A percentile compares a stretch with the other conserved stretches of the same genome.
These are phyloP conservation scores for Kentomonas sorsogonicus DNA, from an alignment of 208 protist species.

Conservation along the genomic window DNA sequence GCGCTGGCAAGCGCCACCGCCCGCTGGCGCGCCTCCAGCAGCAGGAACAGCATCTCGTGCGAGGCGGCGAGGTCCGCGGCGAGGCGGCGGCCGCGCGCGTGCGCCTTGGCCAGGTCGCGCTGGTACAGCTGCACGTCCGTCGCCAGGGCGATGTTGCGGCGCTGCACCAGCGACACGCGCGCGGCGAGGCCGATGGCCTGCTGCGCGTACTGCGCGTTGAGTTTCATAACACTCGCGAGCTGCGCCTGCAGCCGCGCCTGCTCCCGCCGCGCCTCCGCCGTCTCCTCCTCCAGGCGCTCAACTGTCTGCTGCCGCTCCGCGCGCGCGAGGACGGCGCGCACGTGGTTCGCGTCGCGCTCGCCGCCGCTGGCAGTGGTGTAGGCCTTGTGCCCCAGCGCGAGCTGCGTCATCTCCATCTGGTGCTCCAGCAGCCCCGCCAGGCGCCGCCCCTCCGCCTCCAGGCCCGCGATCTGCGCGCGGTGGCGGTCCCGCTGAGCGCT, in stretches of 20 bases:
- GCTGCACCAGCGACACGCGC: conserved; percentile 57
- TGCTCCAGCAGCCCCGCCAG: conserved; percentile 63
- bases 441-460: conserved; percentile 30
- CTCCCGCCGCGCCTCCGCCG: conserved; percentile 25
- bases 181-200: conserved; percentile 67
- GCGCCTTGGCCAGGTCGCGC: conserved; percentile 38
- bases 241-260: conserved; percentile 26
- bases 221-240: conserved; percentile 33
- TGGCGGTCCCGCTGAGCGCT: conserved; percentile 71
- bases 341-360: conserved; percentile 31
- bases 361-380: neutral
- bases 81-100: conserved; percentile 31
- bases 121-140: conserved; percentile 50
- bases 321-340: conserved; percentile 52
- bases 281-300: conserved; percentile 48
- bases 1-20: conserved; percentile 6
- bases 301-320: conserved; percentile 55
- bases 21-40: conserved; percentile 28
- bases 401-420: conserved; percentile 63
- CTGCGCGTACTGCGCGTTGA: conserved; percentile 68
- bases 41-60: conserved; percentile 43
- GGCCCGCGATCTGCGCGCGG: conserved; percentile 47
- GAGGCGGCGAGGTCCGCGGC: conserved; percentile 35
- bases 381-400: conserved; percentile 21
- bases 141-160: conserved; percentile 66